These are phyloP conservation scores for Phytophthora hibernalis DNA, from an alignment of 352 stramenopile genomes.

Conservation along the genomic window DNA sequence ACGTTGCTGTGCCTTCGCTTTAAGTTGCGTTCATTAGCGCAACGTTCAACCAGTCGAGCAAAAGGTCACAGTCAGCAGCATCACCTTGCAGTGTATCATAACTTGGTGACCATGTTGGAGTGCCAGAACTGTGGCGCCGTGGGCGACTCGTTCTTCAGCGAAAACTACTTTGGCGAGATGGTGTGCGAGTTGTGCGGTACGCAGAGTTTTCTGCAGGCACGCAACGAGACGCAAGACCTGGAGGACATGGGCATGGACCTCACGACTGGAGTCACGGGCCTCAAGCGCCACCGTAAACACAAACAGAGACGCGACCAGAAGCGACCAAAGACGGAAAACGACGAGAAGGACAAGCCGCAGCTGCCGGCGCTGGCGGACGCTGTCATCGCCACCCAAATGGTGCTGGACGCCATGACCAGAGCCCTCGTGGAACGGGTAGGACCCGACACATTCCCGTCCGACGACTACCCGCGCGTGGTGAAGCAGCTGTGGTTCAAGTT, in stretches of 20 bases:
- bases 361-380: slow-evolving; percentile 61
- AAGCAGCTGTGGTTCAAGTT: slow-evolving; percentile 76
- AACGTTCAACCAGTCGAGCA: slow-evolving; percentile 15
- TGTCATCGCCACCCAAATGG: slow-evolving; percentile 64
- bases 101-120: slow-evolving; percentile 67
- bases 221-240: slow-evolving; percentile 84
- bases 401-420: slow-evolving; percentile 62
- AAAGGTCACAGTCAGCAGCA: background rate
- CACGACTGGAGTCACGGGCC: slow-evolving; percentile 38
- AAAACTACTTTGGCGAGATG: slow-evolving; percentile 87
- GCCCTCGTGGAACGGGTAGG: slow-evolving; percentile 51
- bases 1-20: background rate
- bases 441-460: slow-evolving; percentile 41
- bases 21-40: background rate
- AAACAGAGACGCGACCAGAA: slow-evolving; percentile 30
- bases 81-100: too few species aligned
- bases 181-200: slow-evolving; percentile 88
- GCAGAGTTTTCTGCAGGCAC: slow-evolving; percentile 81
- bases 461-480: slow-evolving; percentile 58
- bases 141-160: slow-evolving; percentile 83
- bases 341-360: slow-evolving; percentile 7
- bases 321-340: slow-evolving; percentile 11
- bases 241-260: slow-evolving; percentile 77
- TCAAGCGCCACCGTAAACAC: slow-evolving; percentile 38
- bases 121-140: slow-evolving; percentile 80